phyloP scores from a whole-genome alignment of 352 stramenopile genomes.

The Pythium sp. region DNA sequence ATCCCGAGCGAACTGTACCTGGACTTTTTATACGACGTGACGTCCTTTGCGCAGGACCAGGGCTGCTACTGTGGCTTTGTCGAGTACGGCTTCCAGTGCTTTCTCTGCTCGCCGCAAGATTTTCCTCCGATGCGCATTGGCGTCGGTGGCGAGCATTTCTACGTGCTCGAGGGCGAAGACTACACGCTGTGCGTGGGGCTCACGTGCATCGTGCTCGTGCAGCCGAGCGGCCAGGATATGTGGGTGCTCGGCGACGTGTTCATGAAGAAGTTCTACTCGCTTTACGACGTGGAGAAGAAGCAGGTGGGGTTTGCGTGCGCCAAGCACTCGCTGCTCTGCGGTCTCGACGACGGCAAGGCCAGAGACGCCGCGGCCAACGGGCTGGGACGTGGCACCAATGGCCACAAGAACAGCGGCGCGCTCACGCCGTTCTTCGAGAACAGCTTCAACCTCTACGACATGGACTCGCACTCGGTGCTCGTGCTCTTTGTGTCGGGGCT shows the following conservation, averaged over 20 bases:
- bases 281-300: conserved; percentile 89
- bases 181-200: conserved; percentile 80
- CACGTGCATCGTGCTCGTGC: conserved; percentile 73
- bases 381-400: neutral
- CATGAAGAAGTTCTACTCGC: conserved; percentile 94
- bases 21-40: conserved; percentile 68
- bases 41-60: conserved; percentile 51
- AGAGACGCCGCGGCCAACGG: neutral
- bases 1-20: conserved; percentile 85
- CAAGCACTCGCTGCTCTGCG: conserved; percentile 42
- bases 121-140: conserved; percentile 70
- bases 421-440: conserved; percentile 48
- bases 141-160: conserved; percentile 59
- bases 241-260: conserved; percentile 98
- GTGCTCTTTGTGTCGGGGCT: conserved; percentile 72
- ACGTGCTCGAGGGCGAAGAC: conserved; percentile 60
- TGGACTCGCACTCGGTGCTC: conserved; percentile 71
- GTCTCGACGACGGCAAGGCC: conserved; percentile 22
- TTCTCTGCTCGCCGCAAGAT: conserved; percentile 57
- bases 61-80: conserved; percentile 80
- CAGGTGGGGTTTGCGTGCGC: conserved; percentile 83
- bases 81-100: conserved; percentile 82
- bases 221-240: conserved; percentile 81
- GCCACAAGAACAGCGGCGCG: neutral
- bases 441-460: conserved; percentile 72